phyloP scores from a whole-genome alignment of 2,329 filamentous ascomycete genomes.

The Pseudogymnoascus sp. region DNA sequence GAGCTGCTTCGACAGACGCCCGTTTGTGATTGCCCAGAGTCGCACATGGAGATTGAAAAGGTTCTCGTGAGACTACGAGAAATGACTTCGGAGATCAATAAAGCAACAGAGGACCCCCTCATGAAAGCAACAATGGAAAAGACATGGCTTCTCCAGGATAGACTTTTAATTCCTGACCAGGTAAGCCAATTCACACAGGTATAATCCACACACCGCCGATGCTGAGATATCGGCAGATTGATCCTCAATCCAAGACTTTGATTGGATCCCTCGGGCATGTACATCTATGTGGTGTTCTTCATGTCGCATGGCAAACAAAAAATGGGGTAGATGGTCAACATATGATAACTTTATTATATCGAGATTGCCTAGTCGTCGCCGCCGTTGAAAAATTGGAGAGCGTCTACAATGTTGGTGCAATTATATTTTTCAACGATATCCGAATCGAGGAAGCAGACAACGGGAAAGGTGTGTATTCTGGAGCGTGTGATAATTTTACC shows the following conservation, averaged over 20 bases:
- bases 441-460: conserved; percentile 69
- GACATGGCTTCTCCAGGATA: conserved; percentile 78
- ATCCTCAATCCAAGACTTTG: conserved; percentile 51
- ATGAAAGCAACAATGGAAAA: conserved; percentile 67
- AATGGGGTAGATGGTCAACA: conserved; percentile 68
- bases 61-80: conserved; percentile 65
- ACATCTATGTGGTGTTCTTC: conserved; percentile 71
- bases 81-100: conserved; percentile 73
- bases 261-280: conserved; percentile 77
- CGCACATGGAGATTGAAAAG: conserved; percentile 72
- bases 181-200: conserved; percentile 39
- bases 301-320: conserved; percentile 72
- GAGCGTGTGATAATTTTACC: conserved; percentile 20
- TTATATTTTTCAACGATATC: conserved; percentile 59
- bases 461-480: conserved; percentile 51
- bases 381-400: conserved; percentile 56
- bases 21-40: conserved; percentile 74
- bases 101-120: conserved; percentile 68
- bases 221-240: conserved; percentile 28
- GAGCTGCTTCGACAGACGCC: conserved; percentile 80
- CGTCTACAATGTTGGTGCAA: conserved; percentile 67
- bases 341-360: conserved; percentile 79
- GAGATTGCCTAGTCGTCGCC: conserved; percentile 70
- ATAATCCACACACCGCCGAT: background rate
- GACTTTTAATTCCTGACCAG: conserved; percentile 65